A percentile compares a stretch with the other conserved stretches of the same genome.
Evolutionary conservation across 2,329 filamentous ascomycete species (phyloP).

Genomic region (Claviceps sp.): DNA sequence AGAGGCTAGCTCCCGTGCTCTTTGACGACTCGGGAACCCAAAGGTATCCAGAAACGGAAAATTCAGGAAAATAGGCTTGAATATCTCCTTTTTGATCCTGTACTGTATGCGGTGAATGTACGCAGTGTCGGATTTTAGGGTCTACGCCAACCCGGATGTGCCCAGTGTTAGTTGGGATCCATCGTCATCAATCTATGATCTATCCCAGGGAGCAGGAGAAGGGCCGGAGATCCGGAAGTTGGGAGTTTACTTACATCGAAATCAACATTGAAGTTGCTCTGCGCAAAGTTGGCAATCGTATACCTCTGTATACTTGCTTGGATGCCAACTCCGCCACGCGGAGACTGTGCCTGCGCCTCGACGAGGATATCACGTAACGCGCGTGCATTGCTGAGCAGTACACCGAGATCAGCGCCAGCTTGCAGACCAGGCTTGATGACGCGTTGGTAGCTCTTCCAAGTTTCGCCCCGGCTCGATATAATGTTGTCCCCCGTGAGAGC

Average conservation of each 20-base stretch:
- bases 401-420: conserved; percentile 10
- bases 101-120: conserved; percentile 14
- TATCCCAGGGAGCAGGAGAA: neutral
- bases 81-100: conserved; percentile 19
- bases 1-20: conserved; percentile 14
- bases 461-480: conserved; percentile 23
- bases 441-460: conserved; percentile 21
- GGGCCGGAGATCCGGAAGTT: neutral
- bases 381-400: conserved; percentile 13
- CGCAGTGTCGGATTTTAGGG: conserved; percentile 10
- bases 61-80: conserved; percentile 21
- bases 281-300: conserved; percentile 22
- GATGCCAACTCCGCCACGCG: conserved; percentile 13
- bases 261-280: conserved; percentile 16
- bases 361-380: conserved; percentile 17
- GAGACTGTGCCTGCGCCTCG: conserved; percentile 12
- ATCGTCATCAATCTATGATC: neutral
- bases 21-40: conserved; percentile 14
- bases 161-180: neutral
- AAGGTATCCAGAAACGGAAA: conserved; percentile 19
- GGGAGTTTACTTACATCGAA: conserved; percentile 9
- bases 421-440: conserved; percentile 25
- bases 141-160: conserved; percentile 7
- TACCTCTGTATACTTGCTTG: conserved; percentile 22
- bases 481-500: conserved; percentile 26